phyloP scores from a whole-genome alignment of 1,139 yeast species.

The Yamadazyma dendronema region DNA sequence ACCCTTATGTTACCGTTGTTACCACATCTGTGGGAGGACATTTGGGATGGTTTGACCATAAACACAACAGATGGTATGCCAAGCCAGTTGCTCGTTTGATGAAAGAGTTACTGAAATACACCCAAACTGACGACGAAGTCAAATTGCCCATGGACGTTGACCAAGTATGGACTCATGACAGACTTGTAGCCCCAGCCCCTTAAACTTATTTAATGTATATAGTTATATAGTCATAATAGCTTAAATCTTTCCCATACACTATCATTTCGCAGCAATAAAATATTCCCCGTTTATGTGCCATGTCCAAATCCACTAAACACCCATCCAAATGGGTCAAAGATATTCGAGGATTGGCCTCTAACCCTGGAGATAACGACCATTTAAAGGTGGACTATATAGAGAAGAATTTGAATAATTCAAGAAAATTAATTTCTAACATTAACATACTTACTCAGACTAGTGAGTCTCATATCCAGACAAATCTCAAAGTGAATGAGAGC shows the following conservation, averaged over 20 bases:
- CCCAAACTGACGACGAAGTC: slow-evolving; percentile 13
- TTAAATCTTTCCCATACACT: neutral
- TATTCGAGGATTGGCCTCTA: slow-evolving; percentile 59
- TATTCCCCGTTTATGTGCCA: too few species aligned
- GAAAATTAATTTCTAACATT: slow-evolving; percentile 37
- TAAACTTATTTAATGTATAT: neutral
- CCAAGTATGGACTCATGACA: slow-evolving; percentile 32
- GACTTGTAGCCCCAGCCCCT: slow-evolving; percentile 16
- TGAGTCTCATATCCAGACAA: slow-evolving; percentile 18
- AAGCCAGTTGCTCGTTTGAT: slow-evolving; percentile 36
- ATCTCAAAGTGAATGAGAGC: slow-evolving; percentile 27
- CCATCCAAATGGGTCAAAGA: slow-evolving; percentile 30
- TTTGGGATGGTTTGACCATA: slow-evolving; percentile 55
- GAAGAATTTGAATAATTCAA: slow-evolving; percentile 42
- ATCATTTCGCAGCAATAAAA: neutral
- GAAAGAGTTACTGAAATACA: slow-evolving; percentile 26
- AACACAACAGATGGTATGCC: slow-evolving; percentile 55
- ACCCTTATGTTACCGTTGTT: slow-evolving; percentile 67
- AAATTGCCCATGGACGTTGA: slow-evolving; percentile 30
- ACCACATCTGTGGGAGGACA: slow-evolving; percentile 88
- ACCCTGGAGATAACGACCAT: slow-evolving; percentile 67
- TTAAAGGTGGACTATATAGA: slow-evolving; percentile 46
- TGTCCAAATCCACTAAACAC: neutral
- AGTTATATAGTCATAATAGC: neutral
- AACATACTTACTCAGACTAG: slow-evolving; percentile 18